Evolutionary conservation across 208 protist genomes (phyloP).

Genomic region (Ichthyophonus hoferi): DNA sequence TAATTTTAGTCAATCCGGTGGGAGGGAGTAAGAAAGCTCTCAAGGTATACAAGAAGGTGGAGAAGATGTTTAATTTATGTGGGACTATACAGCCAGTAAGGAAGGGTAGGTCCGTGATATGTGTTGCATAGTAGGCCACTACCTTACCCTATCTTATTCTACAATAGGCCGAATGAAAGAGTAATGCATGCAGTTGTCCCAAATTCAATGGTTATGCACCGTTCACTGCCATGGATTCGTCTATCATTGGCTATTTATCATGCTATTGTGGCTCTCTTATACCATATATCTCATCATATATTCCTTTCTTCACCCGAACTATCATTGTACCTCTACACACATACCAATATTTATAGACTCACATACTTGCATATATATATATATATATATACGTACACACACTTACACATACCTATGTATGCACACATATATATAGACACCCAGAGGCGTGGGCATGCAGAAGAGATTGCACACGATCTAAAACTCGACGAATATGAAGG

Average conservation of each 20-base stretch:
- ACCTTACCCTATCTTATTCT: too few relatives aligned
- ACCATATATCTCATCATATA: too few relatives aligned
- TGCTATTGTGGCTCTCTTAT: too few relatives aligned
- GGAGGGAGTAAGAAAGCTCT: conserved; percentile 10
- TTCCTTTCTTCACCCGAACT: neutral
- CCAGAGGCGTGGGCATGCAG: neutral
- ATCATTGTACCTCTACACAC: neutral
- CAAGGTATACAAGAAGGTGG: conserved; percentile 14
- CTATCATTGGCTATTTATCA: too few relatives aligned
- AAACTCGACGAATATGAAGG: conserved; percentile 31
- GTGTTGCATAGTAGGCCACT: conserved; percentile 18
- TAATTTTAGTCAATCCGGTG: conserved; percentile 31
- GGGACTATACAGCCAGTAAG: neutral
- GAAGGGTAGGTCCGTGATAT: neutral
- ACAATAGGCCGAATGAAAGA: too few relatives aligned
- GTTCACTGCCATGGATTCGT: too few relatives aligned
- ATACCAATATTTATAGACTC: neutral
- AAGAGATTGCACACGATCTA: neutral
- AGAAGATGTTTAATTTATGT: neutral
- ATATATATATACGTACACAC: neutral
- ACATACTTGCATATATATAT: neutral
- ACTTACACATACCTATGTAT: neutral
- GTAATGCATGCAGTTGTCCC: too few relatives aligned
- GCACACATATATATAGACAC: neutral
- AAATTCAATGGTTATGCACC: too few relatives aligned